Percentiles rank a stretch among this genome's conserved stretches.
These are phyloP conservation scores for Lachnellula suecica DNA, from an alignment of 2,329 filamentous ascomycete genomes.

Conservation along the genomic window DNA sequence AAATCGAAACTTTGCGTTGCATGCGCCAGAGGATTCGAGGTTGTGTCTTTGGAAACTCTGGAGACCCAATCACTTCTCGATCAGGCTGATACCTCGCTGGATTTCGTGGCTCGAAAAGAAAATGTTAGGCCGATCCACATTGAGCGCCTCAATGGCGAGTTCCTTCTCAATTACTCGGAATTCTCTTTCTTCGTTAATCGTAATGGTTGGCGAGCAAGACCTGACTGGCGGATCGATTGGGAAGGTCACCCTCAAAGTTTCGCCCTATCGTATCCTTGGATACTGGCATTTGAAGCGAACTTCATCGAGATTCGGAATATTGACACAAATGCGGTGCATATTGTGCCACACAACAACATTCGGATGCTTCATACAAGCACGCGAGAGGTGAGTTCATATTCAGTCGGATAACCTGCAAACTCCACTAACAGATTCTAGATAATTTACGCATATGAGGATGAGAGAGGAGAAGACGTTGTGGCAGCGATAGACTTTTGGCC, in stretches of 20 bases:
- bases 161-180: constrained; percentile 96
- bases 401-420: constrained; percentile 7
- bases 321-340: constrained; percentile 91
- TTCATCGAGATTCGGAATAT: constrained; percentile 97
- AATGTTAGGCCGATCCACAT: constrained; percentile 95
- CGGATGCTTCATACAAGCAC: constrained; percentile 97
- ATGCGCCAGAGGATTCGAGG: constrained; percentile 93
- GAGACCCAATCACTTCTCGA: constrained; percentile 96
- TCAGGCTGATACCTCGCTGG: constrained; percentile 94
- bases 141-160: constrained; percentile 94
- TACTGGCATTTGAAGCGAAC: constrained; percentile 93
- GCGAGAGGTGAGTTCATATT: constrained; percentile 72
- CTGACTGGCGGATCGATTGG: constrained; percentile 98
- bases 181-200: constrained; percentile 99
- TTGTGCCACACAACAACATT: constrained; percentile 94
- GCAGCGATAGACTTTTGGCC: constrained; percentile 94
- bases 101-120: constrained; percentile 93
- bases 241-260: constrained; percentile 91
- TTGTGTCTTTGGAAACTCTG: constrained; percentile 94
- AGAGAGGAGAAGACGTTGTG: constrained; percentile 88
- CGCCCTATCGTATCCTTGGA: constrained; percentile 94
- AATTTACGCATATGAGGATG: constrained; percentile 95
- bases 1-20: constrained; percentile 96
- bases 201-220: constrained; percentile 93
- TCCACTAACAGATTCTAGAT: constrained; percentile 59